Percentiles rank a stretch among this genome's conserved stretches.
Evolutionary conservation across 352 stramenopile species (phyloP).

Genomic region (Pythium periplocum): DNA sequence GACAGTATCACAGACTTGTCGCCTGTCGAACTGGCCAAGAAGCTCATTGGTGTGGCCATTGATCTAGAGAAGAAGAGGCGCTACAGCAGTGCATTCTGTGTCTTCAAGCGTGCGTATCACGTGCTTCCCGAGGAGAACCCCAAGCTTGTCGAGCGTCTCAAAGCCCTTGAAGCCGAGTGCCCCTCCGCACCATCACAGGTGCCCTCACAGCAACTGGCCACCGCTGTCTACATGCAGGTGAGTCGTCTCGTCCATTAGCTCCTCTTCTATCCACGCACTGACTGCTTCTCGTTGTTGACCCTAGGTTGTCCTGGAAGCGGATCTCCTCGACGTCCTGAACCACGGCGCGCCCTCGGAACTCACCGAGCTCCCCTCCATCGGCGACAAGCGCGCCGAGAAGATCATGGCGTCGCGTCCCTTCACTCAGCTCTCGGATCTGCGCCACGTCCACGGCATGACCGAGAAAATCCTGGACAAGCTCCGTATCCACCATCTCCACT

Average conservation of each 20-base stretch:
- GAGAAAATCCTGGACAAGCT: slow-evolving; percentile 38
- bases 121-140: slow-evolving; percentile 40
- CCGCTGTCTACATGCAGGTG: slow-evolving; percentile 19
- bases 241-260: too few species aligned
- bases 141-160: slow-evolving; percentile 40
- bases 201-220: slow-evolving; percentile 37
- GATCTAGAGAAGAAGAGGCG: slow-evolving; percentile 39
- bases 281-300: neutral
- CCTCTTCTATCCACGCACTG: too few species aligned
- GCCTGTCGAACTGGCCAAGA: slow-evolving; percentile 39
- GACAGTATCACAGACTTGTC: slow-evolving; percentile 11
- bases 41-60: slow-evolving; percentile 51
- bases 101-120: slow-evolving; percentile 51
- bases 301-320: slow-evolving; percentile 34
- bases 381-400: slow-evolving; percentile 41
- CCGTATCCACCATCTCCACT: slow-evolving; percentile 30
- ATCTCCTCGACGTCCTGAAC: slow-evolving; percentile 49
- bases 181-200: slow-evolving; percentile 12
- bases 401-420: slow-evolving; percentile 39
- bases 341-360: slow-evolving; percentile 33
- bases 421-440: slow-evolving; percentile 33
- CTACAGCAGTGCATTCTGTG: slow-evolving; percentile 27
- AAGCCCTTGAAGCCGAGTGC: slow-evolving; percentile 24
- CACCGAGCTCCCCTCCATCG: slow-evolving; percentile 40
- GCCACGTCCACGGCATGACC: slow-evolving; percentile 35